These are phyloP conservation scores for Penicillium macrosclerotiorum DNA, from an alignment of 495 filamentous ascomycete genomes.

Conservation along the genomic window DNA sequence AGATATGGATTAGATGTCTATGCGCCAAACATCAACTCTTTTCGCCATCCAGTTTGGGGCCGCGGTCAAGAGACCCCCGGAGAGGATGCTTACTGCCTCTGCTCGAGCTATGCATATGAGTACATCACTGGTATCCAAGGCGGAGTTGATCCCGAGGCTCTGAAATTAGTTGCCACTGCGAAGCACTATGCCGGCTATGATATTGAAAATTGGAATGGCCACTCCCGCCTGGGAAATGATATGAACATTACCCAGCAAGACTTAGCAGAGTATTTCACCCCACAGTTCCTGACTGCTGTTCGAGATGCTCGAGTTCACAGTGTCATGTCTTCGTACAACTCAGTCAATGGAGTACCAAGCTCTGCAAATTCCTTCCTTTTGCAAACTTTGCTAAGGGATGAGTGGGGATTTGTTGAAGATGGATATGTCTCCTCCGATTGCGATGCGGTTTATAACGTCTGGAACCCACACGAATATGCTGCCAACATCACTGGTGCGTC, in stretches of 20 bases:
- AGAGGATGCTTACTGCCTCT: slow-evolving; percentile 58
- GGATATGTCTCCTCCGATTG: slow-evolving; percentile 60
- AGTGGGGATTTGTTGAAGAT: slow-evolving; percentile 43
- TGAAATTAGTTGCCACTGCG: slow-evolving; percentile 61
- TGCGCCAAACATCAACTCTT: slow-evolving; percentile 69
- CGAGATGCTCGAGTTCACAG: slow-evolving; percentile 56
- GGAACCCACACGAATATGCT: slow-evolving; percentile 53
- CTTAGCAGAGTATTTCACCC: slow-evolving; percentile 51
- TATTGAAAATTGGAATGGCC: slow-evolving; percentile 57
- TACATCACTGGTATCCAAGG: slow-evolving; percentile 63
- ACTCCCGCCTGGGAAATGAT: slow-evolving; percentile 54
- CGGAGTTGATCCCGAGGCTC: slow-evolving; percentile 37
- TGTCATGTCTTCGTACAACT: slow-evolving; percentile 62
- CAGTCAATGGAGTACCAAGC: slow-evolving; percentile 58
- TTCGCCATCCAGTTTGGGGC: slow-evolving; percentile 60
- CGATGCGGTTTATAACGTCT: slow-evolving; percentile 57
- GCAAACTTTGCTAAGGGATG: slow-evolving; percentile 56
- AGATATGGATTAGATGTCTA: slow-evolving; percentile 60
- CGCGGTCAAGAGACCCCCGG: slow-evolving; percentile 63
- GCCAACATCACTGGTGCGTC: slow-evolving; percentile 42
- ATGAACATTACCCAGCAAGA: slow-evolving; percentile 55
- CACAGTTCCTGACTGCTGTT: slow-evolving; percentile 33
- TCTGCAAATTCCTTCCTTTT: slow-evolving; percentile 57
- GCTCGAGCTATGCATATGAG: slow-evolving; percentile 51
- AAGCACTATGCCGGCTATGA: slow-evolving; percentile 69